Evolutionary conservation across 306 rosid genomes (phyloP), one percentile per base, ranked within the genome.

Genomic region (Cicer arietinum): DNA sequence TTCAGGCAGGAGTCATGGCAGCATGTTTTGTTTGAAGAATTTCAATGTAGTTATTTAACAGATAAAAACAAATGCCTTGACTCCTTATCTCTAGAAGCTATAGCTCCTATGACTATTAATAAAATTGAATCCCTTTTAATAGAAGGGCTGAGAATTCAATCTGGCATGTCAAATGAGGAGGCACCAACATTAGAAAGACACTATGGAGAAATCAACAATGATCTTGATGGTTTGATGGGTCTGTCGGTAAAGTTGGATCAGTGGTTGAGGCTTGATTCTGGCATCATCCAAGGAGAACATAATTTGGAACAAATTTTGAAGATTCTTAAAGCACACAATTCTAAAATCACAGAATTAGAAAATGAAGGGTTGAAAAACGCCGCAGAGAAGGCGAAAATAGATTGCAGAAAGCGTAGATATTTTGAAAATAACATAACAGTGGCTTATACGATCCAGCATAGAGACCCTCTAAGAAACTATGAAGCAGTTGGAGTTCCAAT

Each of bases 121-220:
- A 83, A 84, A 79, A 80, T 88, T 13, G 94, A 90, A 84, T 42
- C 84, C 48, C 86, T 88, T 78, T 76, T 81, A 43, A 72, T 92
- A 7, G 96, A 92, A 79, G 96, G 96, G 57, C 81, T 92, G 81
- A 88, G 86, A 87, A 86, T 88, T 71, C 97, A 92, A 75, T 83
- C 84, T 75, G 80, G 74, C 65, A 76, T 86, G 88, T 82, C 80
- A 37, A 62, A 67, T 4, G 89, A 84, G 63, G 84, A 85, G 52
- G 84, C 88, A 54, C 90, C 90, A 6, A 83, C 92, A 76, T 66
- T 69, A 37, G 57, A 16, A 37, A 77, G 53, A 48, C 56, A 12
- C 56, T 51, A 39, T 73, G 67, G 65, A 70, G 74, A 79, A 51
- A 8, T 10, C 70, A 72, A 67, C 46, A 68, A 70, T 16, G 60